Evolutionary conservation across 2,329 filamentous ascomycete species (phyloP), one percentile per base, ranked within the genome.

Genomic region (Ceratocystis harringtonii): DNA sequence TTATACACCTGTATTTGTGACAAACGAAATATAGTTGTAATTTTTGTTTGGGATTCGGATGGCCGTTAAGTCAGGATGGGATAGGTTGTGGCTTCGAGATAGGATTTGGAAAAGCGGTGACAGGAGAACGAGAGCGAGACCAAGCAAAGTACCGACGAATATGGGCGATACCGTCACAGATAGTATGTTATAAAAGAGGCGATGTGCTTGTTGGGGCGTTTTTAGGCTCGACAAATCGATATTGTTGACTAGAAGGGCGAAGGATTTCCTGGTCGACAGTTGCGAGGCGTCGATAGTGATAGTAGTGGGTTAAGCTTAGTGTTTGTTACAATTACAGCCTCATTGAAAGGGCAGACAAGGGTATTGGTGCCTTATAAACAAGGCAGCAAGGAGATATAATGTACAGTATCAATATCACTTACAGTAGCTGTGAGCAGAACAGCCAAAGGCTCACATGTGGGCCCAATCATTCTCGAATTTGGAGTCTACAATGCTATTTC

Each of bases 361-460:
- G 28, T 32, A 7, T 62, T 52, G 61, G 22, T 62, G 61, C 60
- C 60, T 62, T 41, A 48, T 25, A 48, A 28, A 10, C 36, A 62
- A 62, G 60, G 60, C 60, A 61, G n/a, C 7, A 22, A 43, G n/a
- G 12, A 6, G 28, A 10, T 5, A 19, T 30, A 30, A 28, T 30
- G 50, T 55, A 15, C 52, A 57, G 52, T 41, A 12, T 43, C n/a
- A 25, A 22, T 15, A 25, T 5, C 36, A 5, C 22, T 25, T 25
- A 25, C 22, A 25, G 22, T 25, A 25, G 22, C 22, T 25, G 22
- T 25, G 22, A 25, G 22, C 22, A 25, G 22, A 25, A 25, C 22
- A 25, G 22, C 2, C 22, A 25, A 25, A 25, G 22, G 22, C 22
- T 25, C 22, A 25, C 22, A 25, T 25, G 2, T 25, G 22, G 22